A percentile compares a stretch with the other conserved stretches of the same genome.
Conservation (phyloP, 257 asterid species). For the Solanum raphanifolium region DNA sequence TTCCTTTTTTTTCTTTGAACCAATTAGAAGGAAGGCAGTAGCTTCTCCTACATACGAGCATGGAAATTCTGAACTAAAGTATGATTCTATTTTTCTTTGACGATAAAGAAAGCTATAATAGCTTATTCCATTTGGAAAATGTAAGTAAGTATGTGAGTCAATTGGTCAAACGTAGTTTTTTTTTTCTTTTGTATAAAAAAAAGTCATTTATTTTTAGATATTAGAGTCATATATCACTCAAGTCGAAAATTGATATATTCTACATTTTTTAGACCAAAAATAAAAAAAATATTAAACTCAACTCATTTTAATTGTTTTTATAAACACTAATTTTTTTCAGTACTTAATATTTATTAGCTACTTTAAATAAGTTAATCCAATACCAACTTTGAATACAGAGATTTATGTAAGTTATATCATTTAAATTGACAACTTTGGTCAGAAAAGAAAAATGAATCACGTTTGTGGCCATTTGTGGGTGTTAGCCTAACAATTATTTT, state of each 20-base stretch:
- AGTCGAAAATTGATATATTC: background rate
- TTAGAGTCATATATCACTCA: background rate
- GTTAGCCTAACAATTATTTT: background rate
- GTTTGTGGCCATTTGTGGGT: background rate
- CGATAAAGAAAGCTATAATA: too few relatives aligned
- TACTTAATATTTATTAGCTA: background rate
- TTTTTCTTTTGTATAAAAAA: background rate
- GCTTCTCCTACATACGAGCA: background rate
- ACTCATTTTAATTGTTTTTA: background rate
- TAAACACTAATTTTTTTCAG: background rate
- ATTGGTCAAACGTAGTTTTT: background rate
- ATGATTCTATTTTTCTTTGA: background rate
- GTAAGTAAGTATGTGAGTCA: background rate
- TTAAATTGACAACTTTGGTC: background rate
- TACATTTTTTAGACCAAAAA: accelerated
- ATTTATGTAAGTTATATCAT: background rate
- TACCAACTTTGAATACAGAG: background rate
- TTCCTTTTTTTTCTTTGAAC: too few relatives aligned
- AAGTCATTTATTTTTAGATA: background rate
- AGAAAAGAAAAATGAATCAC: background rate
- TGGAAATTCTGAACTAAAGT: background rate
- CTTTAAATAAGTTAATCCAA: background rate
- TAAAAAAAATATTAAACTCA: background rate
- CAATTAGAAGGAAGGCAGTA: background rate
- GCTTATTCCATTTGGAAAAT: background rate